Evolutionary conservation across 2,329 filamentous ascomycete genomes (phyloP).

Genomic region (Metarhizium robertsii): DNA sequence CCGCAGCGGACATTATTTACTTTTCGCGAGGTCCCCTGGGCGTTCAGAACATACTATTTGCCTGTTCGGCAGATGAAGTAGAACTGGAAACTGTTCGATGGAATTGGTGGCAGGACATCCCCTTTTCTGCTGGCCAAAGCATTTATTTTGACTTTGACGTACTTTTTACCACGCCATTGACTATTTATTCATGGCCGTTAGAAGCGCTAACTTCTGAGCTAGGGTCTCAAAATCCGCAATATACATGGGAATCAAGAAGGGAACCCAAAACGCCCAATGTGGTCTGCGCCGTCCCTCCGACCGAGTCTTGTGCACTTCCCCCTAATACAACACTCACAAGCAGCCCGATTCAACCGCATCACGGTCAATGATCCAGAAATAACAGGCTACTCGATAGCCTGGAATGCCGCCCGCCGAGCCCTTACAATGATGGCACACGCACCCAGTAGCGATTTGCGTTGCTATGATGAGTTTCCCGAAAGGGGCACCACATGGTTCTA

Average conservation of each 20-base stretch:
- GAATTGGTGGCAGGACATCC: not conserved
- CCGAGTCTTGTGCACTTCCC: not conserved
- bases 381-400: not conserved
- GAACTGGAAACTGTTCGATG: not conserved
- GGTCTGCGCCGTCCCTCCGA: not conserved
- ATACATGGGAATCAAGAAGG: not conserved
- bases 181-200: not conserved
- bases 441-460: not conserved
- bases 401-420: not conserved
- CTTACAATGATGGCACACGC: not conserved
- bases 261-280: not conserved
- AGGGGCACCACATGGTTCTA: not conserved
- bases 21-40: not conserved
- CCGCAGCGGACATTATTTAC: not conserved
- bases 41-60: not conserved
- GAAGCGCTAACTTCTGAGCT: not conserved
- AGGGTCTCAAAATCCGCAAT: not conserved
- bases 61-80: not conserved
- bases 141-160: not conserved
- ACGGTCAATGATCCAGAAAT: not conserved
- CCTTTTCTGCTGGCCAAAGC: not conserved
- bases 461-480: not conserved
- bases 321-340: not conserved
- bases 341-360: not conserved
- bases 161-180: not conserved